A percentile compares a stretch with the other conserved stretches of the same genome.
Evolutionary conservation across 2,329 filamentous ascomycete genomes (phyloP).

Genomic region (Chrysoporthe puriensis): DNA sequence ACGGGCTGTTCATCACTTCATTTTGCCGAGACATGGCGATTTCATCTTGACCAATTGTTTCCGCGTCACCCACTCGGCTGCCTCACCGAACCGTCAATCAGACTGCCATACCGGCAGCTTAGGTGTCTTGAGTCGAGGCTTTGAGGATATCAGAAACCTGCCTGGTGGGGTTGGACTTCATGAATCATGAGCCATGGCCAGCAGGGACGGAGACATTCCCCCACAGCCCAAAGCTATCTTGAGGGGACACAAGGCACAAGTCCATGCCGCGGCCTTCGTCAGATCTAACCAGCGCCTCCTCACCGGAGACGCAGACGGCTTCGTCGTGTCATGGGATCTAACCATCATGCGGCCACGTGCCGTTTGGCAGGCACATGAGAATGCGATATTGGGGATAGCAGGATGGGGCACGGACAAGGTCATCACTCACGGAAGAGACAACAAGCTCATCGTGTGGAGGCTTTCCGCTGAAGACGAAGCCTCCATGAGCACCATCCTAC

Average conservation of each 20-base stretch:
- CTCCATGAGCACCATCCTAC: slow-evolving; percentile 68
- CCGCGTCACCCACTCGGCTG: slow-evolving; percentile 5
- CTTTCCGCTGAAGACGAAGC: slow-evolving; percentile 64
- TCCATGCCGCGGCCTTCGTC: slow-evolving; percentile 78
- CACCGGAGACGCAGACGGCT: slow-evolving; percentile 89
- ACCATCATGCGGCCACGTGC: slow-evolving; percentile 78
- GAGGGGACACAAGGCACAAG: slow-evolving; percentile 80
- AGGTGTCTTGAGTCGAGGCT: slow-evolving; percentile 13
- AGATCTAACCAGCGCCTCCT: slow-evolving; percentile 74
- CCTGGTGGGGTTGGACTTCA: background rate
- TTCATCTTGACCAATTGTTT: slow-evolving; percentile 18
- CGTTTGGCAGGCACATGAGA: slow-evolving; percentile 85
- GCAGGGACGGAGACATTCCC: slow-evolving; percentile 31
- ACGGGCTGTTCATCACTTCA: background rate
- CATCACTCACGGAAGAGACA: slow-evolving; percentile 92
- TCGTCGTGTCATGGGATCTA: slow-evolving; percentile 83
- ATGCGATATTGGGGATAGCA: slow-evolving; percentile 73
- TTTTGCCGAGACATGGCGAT: slow-evolving; percentile 28
- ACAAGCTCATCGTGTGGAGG: slow-evolving; percentile 85
- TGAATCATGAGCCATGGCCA: slow-evolving; percentile 32
- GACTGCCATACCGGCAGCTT: slow-evolving; percentile 5
- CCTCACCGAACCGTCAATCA: slow-evolving; percentile 1
- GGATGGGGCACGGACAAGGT: slow-evolving; percentile 74
- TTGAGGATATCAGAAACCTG: background rate
- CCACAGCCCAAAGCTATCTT: slow-evolving; percentile 67